Percentiles rank a stretch among this genome's conserved stretches.
phyloP scores from a whole-genome alignment of 257 asterid species.

The Salvia rosmarinus region DNA sequence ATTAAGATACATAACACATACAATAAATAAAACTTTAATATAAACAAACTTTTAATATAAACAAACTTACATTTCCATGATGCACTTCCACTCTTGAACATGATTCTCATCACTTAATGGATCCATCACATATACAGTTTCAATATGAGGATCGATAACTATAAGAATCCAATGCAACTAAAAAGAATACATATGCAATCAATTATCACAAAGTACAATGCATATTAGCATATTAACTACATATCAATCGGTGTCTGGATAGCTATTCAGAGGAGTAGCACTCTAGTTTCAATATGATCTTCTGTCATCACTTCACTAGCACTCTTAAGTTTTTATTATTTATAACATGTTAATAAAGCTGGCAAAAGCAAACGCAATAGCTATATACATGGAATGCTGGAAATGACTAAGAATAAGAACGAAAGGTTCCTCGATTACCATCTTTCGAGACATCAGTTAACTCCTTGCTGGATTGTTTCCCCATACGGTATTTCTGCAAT shows the following conservation, averaged over 20 bases:
- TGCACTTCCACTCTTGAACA: no score
- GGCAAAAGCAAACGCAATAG: not conserved
- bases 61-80: no score
- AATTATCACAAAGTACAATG: no score
- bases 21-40: no score
- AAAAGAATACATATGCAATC: no score
- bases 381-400: not conserved
- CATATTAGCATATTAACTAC: no score
- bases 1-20: no score
- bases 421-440: conserved; percentile 45
- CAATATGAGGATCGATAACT: no score
- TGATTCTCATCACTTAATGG: no score
- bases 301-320: not conserved
- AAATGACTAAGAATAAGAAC: not conserved
- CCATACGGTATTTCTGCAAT: conserved; percentile 85
- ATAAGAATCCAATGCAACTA: no score
- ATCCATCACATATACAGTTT: no score
- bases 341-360: not conserved
- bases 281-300: not conserved
- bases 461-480: conserved; percentile 80
- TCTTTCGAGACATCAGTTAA: conserved; percentile 80
- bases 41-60: no score
- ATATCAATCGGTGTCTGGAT: conserved; percentile 5
- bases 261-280: not conserved
- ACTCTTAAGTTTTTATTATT: not conserved